Evolutionary conservation across 371 early-diverging fungal species (phyloP), one percentile per base, ranked within the genome.

Genomic region (Mortierella sp.): DNA sequence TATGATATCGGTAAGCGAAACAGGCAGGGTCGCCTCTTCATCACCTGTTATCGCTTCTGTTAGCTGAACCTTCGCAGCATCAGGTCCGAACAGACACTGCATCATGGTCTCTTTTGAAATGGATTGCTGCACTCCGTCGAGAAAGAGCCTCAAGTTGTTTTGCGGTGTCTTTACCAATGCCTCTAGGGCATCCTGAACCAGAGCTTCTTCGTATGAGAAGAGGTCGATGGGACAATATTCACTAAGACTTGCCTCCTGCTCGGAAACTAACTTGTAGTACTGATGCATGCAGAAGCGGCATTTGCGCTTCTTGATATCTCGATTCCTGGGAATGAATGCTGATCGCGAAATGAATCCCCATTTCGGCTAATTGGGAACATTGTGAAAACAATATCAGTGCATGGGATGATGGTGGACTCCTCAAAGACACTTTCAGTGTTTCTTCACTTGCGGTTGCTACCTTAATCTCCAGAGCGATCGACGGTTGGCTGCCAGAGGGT

Each of bases 261-360:
- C 71, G 0, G 39, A 30, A 2, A 47, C 16, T 3, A 58, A 12
- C 58, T 76, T 76, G 24, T 27, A 38, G 30, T 76, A 54, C 23
- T 76, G 78, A 34, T 76, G 62, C 78, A 76, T 76, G 54, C 78
- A 76, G 50, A 70, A 70, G 1, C 78, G 78, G 42, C 78, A 76
- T 45, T 66, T 70, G 19, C 71, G 70, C 13, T 43, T 46, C 56
- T 76, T 76, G 56, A 76, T 70, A 7, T 21, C 47, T 16, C 58
- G 50, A 0, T 54, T 59, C 18, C 62, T 49, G 26, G 54, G 59
- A 13, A 76, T 58, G 46, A 76, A 76, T 6, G 46, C 52, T 2
- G 74, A 64, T 23, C 52, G 24, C 13, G 70, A 38, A 18, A 76
- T 54, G 28, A 70, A 76, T 13, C 78, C 70, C 78, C 78, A 76